These are phyloP conservation scores for Acorus gramineus DNA, from an alignment of 106 monocot species.

Conservation along the genomic window DNA sequence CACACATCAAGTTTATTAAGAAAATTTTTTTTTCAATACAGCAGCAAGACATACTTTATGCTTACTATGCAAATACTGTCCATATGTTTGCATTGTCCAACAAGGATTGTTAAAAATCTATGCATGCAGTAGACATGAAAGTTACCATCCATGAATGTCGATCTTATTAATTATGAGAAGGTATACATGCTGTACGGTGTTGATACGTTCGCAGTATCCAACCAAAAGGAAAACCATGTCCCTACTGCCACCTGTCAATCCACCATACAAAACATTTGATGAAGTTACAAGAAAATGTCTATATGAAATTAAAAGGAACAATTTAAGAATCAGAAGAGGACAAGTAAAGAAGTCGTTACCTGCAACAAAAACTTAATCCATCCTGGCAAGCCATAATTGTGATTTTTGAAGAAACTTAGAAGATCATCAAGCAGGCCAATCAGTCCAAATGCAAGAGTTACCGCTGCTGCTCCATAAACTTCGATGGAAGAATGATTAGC, in stretches of 20 bases:
- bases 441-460: constrained; percentile 47
- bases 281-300: neutral
- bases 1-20: too few relatives aligned
- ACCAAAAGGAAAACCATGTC: constrained; percentile 69
- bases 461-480: constrained; percentile 43
- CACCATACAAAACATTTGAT: neutral
- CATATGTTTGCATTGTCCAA: too few relatives aligned
- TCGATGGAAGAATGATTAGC: constrained; percentile 34
- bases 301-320: neutral
- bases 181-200: constrained; percentile 89
- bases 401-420: constrained; percentile 18
- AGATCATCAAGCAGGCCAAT: constrained; percentile 78
- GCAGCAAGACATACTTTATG: too few relatives aligned
- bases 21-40: too few relatives aligned
- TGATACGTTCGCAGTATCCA: constrained; percentile 46
- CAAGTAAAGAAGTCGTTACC: constrained; percentile 14
- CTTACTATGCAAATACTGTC: too few relatives aligned
- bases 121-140: neutral
- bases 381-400: constrained; percentile 33
- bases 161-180: constrained; percentile 35
- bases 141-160: constrained; percentile 22
- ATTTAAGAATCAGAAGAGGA: neutral
- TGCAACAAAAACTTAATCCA: constrained; percentile 53
- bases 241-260: constrained; percentile 55
- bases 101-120: too few relatives aligned